A percentile compares a stretch with the other conserved stretches of the same genome.
phyloP scores from a whole-genome alignment of 2,329 filamentous ascomycete species.

The Aspergillus arachidicola region DNA sequence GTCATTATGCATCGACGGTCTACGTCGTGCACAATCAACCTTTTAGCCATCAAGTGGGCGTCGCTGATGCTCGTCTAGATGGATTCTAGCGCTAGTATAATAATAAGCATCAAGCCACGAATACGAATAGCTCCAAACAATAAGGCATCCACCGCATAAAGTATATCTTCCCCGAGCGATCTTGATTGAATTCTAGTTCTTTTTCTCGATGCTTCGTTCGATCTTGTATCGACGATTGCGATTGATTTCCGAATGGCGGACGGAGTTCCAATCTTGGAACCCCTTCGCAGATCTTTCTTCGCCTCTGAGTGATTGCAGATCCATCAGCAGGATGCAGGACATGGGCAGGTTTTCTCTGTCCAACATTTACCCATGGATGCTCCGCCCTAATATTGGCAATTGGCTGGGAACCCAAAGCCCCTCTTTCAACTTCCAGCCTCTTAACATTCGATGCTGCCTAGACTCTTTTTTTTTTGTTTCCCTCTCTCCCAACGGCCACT shows the following conservation, averaged over 20 bases:
- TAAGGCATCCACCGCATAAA: not conserved
- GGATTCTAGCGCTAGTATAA: not conserved
- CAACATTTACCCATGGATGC: not conserved
- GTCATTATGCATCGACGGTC: not conserved
- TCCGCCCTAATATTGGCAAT: not conserved
- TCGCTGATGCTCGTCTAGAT: not conserved
- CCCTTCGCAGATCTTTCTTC: not conserved
- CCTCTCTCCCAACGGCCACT: not conserved
- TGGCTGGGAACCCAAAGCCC: not conserved
- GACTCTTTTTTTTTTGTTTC: not conserved
- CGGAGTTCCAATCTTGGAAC: not conserved
- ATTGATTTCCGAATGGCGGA: not conserved
- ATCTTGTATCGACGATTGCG: not conserved
- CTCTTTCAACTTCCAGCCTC: not conserved
- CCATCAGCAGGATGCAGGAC: slow-evolving; percentile 2
- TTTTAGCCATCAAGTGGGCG: not conserved
- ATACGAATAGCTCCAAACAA: not conserved
- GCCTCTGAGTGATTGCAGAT: not conserved
- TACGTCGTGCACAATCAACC: not conserved
- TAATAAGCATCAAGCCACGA: not conserved
- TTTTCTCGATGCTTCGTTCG: not conserved
- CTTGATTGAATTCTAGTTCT: not conserved
- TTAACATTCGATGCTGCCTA: not conserved
- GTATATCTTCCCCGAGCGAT: not conserved
- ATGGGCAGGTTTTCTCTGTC: slow-evolving; percentile 1